Conservation (phyloP, 768 basidiomycete genomes). For the Lactifluus piperatus region DNA sequence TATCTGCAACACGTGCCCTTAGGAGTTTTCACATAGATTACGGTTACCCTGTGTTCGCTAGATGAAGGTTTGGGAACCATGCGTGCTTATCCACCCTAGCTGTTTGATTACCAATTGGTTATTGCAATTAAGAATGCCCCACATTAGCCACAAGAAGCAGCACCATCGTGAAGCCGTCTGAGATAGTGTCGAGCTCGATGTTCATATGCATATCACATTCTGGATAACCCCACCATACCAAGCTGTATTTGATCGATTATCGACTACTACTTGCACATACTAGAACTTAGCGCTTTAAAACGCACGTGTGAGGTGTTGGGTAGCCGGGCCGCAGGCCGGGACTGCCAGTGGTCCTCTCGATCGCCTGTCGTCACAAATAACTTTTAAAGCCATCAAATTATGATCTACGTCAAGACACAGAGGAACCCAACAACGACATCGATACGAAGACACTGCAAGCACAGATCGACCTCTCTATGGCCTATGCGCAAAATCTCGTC, state of each 20-base stretch:
- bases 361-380: background rate
- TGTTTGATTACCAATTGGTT: conserved; percentile 84
- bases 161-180: too few species aligned
- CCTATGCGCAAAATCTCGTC: conserved; percentile 62
- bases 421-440: conserved; percentile 48
- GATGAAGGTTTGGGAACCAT: background rate
- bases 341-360: too few species aligned
- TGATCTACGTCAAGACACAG: conserved; percentile 10
- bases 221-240: too few species aligned
- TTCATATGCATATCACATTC: too few species aligned
- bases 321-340: background rate
- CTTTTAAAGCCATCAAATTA: background rate
- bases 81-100: conserved; percentile 33
- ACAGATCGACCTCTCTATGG: conserved; percentile 76
- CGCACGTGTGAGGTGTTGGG: too few species aligned
- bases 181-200: conserved; percentile 34
- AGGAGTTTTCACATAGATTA: conserved; percentile 85
- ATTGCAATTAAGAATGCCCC: conserved; percentile 83
- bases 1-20: conserved; percentile 73
- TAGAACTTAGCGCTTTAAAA: too few species aligned
- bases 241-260: too few species aligned
- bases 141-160: conserved; percentile 78
- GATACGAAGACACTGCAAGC: conserved; percentile 67
- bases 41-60: conserved; percentile 43
- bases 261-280: too few species aligned